These are phyloP conservation scores for Linnemannia exigua DNA, from an alignment of 192 early-diverging fungal species.

Conservation along the genomic window DNA sequence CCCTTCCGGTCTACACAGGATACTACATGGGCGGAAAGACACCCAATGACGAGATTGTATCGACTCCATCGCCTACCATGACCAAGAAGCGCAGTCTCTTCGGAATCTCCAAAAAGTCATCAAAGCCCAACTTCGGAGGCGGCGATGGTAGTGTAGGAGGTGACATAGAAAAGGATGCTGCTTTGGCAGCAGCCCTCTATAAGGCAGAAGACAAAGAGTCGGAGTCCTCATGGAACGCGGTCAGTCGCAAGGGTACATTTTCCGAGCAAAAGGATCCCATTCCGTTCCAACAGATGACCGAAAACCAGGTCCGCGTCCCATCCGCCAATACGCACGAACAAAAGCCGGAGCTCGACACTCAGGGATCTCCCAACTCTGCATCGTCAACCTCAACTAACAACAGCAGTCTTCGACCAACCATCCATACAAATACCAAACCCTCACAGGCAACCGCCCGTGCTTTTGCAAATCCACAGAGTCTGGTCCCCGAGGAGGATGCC, in stretches of 20 bases:
- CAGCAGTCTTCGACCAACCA: not conserved
- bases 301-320: not conserved
- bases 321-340: not conserved
- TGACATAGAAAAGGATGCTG: slow-evolving; percentile 1
- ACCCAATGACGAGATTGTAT: not conserved
- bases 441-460: not conserved
- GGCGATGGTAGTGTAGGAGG: not conserved
- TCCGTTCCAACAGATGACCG: not conserved
- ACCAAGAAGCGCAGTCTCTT: not conserved
- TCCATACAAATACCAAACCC: not conserved
- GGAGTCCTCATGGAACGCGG: not conserved
- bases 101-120: not conserved
- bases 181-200: slow-evolving; percentile 31
- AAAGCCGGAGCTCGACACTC: not conserved
- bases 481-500: slow-evolving; percentile 42
- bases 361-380: not conserved
- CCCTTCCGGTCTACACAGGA: not conserved
- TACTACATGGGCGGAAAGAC: not conserved
- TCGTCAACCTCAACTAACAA: not conserved
- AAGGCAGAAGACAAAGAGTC: slow-evolving; percentile 27
- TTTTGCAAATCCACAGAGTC: slow-evolving; percentile 25
- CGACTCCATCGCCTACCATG: not conserved
- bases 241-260: not conserved
- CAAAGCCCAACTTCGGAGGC: not conserved
- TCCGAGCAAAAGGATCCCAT: not conserved